phyloP scores from a whole-genome alignment of 257 asterid species.

The Solanum rostratum region DNA sequence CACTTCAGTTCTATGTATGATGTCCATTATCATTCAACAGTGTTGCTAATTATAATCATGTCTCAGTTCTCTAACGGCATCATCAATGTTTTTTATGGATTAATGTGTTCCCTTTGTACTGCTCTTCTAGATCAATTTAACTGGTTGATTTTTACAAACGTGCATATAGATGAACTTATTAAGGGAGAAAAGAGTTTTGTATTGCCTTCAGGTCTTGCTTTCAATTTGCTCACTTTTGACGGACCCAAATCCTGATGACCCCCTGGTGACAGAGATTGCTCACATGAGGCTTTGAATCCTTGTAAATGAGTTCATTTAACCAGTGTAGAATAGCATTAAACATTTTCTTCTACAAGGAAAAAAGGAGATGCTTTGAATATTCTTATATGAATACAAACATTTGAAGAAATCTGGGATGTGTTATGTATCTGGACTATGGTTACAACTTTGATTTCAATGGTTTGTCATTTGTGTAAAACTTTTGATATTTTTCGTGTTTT shows the following conservation, averaged over 20 bases:
- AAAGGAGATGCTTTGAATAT: constrained; percentile 9
- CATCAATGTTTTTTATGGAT: not conserved
- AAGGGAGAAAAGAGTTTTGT: not conserved
- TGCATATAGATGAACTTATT: not conserved
- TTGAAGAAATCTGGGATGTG: constrained; percentile 3
- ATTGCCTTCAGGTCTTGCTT: constrained; percentile 50
- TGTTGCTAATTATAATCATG: not conserved
- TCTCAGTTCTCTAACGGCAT: not conserved
- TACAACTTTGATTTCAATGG: not conserved
- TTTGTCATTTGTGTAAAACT: not conserved
- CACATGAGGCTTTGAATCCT: constrained; percentile 32
- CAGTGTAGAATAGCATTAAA: constrained; percentile 13
- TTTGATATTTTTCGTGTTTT: not conserved
- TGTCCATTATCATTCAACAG: not conserved
- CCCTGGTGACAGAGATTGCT: constrained; percentile 78
- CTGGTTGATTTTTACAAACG: not conserved
- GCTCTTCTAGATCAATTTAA: not conserved
- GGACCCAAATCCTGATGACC: constrained; percentile 86
- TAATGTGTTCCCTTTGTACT: not conserved
- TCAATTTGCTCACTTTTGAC: constrained; percentile 73
- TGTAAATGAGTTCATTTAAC: constrained; percentile 22
- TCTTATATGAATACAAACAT: constrained; percentile 10
- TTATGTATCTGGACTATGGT: not conserved
- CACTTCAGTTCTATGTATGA: not conserved
- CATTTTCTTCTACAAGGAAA: not conserved